These are phyloP conservation scores for Didymella lethalis DNA, from an alignment of 2,329 filamentous ascomycete genomes.

Conservation along the genomic window DNA sequence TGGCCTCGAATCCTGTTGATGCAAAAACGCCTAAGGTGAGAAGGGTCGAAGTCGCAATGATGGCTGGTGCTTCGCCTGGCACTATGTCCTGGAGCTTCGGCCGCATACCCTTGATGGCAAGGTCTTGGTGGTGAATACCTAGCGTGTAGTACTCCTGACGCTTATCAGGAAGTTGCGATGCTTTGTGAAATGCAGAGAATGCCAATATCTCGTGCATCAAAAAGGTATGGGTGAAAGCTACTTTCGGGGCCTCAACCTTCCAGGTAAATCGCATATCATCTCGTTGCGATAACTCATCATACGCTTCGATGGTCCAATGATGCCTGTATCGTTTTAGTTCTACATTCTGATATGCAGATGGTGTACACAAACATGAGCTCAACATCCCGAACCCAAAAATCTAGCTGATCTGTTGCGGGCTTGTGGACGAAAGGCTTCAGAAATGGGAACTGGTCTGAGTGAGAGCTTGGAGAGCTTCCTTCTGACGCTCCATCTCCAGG, in stretches of 20 bases:
- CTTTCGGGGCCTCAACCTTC: conserved; percentile 45
- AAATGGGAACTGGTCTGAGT: conserved; percentile 44
- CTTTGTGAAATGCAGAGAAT: conserved; percentile 51
- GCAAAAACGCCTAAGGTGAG: conserved; percentile 45
- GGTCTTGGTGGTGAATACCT: conserved; percentile 50
- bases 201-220: conserved; percentile 55
- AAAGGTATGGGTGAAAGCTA: conserved; percentile 47
- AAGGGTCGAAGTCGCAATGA: conserved; percentile 44
- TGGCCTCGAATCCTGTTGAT: conserved; percentile 39
- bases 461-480: conserved; percentile 37
- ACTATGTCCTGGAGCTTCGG: conserved; percentile 40
- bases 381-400: conserved; percentile 45
- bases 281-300: conserved; percentile 33
- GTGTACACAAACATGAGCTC: conserved; percentile 43
- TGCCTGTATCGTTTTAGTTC: conserved; percentile 30
- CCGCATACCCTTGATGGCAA: conserved; percentile 45
- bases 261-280: conserved; percentile 44
- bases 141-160: conserved; percentile 41
- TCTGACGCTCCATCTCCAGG: conserved; percentile 30
- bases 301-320: conserved; percentile 44
- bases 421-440: conserved; percentile 43
- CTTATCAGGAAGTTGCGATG: conserved; percentile 38
- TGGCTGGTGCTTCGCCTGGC: conserved; percentile 39
- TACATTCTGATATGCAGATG: neutral
- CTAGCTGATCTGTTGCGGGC: conserved; percentile 27